These are phyloP conservation scores for Cyphellophora europaea DNA, from an alignment of 2,329 filamentous ascomycete genomes.

Conservation along the genomic window DNA sequence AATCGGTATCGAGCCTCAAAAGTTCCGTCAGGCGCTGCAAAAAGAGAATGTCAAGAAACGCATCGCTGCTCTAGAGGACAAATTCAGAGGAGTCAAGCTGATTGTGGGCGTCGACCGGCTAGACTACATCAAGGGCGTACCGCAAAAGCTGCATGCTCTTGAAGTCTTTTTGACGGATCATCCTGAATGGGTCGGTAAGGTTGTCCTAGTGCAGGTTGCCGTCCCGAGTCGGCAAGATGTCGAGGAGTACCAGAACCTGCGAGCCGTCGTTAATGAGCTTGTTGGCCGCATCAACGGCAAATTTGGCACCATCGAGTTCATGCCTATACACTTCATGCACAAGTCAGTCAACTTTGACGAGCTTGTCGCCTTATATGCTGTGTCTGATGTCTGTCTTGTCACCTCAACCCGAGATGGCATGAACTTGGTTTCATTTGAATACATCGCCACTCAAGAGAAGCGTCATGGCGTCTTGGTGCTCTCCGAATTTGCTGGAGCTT, in stretches of 20 bases:
- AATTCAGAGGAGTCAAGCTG: conserved; percentile 91
- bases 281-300: conserved; percentile 95
- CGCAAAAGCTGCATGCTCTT: conserved; percentile 91
- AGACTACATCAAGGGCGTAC: conserved; percentile 98
- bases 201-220: conserved; percentile 90
- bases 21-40: conserved; percentile 82
- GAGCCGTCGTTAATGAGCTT: conserved; percentile 91
- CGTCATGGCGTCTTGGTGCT: conserved; percentile 90
- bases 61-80: conserved; percentile 73
- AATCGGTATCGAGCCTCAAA: conserved; percentile 95
- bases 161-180: conserved; percentile 96
- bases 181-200: conserved; percentile 95
- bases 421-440: conserved; percentile 98
- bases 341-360: conserved; percentile 94
- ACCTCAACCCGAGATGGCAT: conserved; percentile 96
- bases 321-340: conserved; percentile 97
- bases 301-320: conserved; percentile 94
- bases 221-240: conserved; percentile 92
- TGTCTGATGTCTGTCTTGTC: conserved; percentile 85
- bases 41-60: conserved; percentile 79
- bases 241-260: conserved; percentile 94
- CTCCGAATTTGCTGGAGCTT: conserved; percentile 92
- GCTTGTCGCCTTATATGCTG: conserved; percentile 83
- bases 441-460: conserved; percentile 86
- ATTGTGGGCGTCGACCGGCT: conserved; percentile 94